These are phyloP conservation scores for Elasticomyces elasticus DNA, from an alignment of 495 filamentous ascomycete species.

Conservation along the genomic window DNA sequence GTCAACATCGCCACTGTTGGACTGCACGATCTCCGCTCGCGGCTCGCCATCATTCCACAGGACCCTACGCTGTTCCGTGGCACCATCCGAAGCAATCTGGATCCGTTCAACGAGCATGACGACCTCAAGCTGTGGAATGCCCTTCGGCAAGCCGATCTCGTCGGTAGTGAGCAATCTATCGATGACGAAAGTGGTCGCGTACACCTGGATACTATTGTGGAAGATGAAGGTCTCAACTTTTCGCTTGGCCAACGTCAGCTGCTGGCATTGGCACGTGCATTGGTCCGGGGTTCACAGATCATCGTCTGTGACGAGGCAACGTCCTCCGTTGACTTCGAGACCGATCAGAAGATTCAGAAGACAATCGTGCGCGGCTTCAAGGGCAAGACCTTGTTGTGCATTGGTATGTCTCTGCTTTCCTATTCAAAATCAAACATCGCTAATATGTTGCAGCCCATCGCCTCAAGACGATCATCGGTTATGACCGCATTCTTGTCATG, in stretches of 20 bases:
- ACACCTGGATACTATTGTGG: constrained; percentile 74
- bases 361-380: constrained; percentile 81
- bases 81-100: constrained; percentile 81
- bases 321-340: constrained; percentile 87
- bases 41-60: constrained; percentile 91
- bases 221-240: constrained; percentile 92
- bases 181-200: constrained; percentile 48
- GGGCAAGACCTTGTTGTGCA: constrained; percentile 84
- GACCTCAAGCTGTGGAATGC: constrained; percentile 85
- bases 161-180: constrained; percentile 42
- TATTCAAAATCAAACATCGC: neutral
- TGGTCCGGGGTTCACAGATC: constrained; percentile 77
- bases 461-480: constrained; percentile 29
- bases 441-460: neutral
- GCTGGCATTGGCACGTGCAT: constrained; percentile 84
- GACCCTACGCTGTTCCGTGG: constrained; percentile 92
- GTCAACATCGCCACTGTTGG: constrained; percentile 77
- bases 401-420: constrained; percentile 64
- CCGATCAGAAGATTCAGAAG: constrained; percentile 85
- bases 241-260: constrained; percentile 92
- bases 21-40: constrained; percentile 73
- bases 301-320: constrained; percentile 97
- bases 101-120: constrained; percentile 80
- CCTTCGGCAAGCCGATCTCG: constrained; percentile 68
- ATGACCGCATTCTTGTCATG: constrained; percentile 95